Evolutionary conservation across 805 yeast genomes (phyloP), one percentile per base, ranked within the genome.

Genomic region (Kazachstania kunashirensis): DNA sequence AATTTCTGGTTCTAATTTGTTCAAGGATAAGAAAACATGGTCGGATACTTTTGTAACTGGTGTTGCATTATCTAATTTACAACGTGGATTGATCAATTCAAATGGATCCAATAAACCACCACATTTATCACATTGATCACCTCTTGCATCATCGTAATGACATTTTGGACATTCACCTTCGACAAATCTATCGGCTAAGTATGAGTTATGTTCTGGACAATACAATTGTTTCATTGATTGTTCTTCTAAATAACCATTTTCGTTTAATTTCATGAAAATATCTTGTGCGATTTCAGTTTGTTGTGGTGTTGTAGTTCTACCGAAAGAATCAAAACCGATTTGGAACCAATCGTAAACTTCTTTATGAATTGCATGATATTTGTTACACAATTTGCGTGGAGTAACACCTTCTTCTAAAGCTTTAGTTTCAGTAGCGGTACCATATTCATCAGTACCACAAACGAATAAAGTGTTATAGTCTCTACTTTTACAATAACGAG

Each of bases 361-460:
- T 42, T 77, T 71, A 60, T 89, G 97, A 47, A 92, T 70, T 39
- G 71, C 69, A 62, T 84, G 81, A 62, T 84, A 89, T 61, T 88
- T 92, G 61, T 80, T 84, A 70, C 97, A 89, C 49, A 89, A 69
- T 57, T 84, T 79, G 49, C 74, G 67, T 33, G 98, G 97, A 3
- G 94, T 73, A 42, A 84, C 81, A 30, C 80, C 78, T 55, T 92
- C 97, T 59, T 89, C 97, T 34, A 89, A 65, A 7, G 97, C 97
- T 65, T 88, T 92, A 20, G 97, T 92, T 62, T 89, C 97, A 10
- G 97, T 92, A 31, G 97, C 98, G 39, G 98, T 92, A 57, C 98
- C 98, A 59, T 89, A 92, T 64, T 89, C 98, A 59, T 89, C 97
- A 26, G 97, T 92, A 64, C 98, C 98, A 62, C 97, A 86, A 39